These are phyloP conservation scores for Phytophthora crassamura DNA, from an alignment of 352 stramenopile genomes.

Conservation along the genomic window DNA sequence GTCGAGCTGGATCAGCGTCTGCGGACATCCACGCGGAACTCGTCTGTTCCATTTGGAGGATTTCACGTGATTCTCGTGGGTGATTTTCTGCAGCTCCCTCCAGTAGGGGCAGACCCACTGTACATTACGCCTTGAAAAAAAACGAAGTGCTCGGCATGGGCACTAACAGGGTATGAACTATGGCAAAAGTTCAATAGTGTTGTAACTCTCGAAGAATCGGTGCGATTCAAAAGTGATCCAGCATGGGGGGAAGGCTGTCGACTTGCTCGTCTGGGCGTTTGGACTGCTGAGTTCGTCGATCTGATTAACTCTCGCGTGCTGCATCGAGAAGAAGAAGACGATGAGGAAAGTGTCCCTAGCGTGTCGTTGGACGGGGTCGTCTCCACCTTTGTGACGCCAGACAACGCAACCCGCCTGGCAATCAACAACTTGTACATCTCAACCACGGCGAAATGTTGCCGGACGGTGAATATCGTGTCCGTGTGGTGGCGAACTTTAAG, in stretches of 20 bases:
- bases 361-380: neutral
- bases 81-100: constrained; percentile 10
- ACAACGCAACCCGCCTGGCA: neutral
- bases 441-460: neutral
- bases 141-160: neutral
- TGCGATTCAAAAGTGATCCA: constrained; percentile 3
- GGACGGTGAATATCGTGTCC: constrained; percentile 5
- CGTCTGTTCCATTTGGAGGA: constrained; percentile 3
- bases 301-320: constrained; percentile 7
- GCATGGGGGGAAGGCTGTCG: constrained; percentile 7
- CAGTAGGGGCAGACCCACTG: constrained; percentile 1
- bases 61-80: neutral
- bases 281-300: constrained; percentile 1
- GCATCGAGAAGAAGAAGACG: neutral
- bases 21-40: neutral
- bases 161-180: neutral
- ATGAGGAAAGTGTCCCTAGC: neutral
- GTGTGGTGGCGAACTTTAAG: constrained; percentile 11
- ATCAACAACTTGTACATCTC: constrained; percentile 14
- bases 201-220: neutral
- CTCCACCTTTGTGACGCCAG: constrained; percentile 4
- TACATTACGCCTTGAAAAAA: neutral
- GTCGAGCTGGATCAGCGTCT: neutral
- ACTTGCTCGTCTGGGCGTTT: neutral
- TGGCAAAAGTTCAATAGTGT: neutral